phyloP scores from a whole-genome alignment of 2,329 filamentous ascomycete species.

The Diaporthe longicolla region DNA sequence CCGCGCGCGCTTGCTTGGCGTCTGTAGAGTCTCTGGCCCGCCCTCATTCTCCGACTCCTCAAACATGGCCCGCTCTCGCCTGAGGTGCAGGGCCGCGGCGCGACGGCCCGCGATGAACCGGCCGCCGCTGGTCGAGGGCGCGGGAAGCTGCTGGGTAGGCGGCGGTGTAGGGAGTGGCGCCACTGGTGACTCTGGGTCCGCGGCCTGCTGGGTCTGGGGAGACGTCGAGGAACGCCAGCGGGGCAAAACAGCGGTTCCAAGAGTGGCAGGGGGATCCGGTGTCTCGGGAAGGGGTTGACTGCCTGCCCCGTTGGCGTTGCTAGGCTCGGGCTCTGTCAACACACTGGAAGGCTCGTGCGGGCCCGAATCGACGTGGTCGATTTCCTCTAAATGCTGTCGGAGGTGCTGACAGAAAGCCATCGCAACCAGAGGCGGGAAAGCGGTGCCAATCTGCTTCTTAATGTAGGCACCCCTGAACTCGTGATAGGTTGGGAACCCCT shows the following conservation, averaged over 20 bases:
- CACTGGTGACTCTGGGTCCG: not conserved
- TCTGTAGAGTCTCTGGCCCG: not conserved
- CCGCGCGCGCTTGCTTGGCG: conserved; percentile 12
- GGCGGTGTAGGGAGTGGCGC: not conserved
- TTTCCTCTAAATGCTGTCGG: conserved; percentile 58
- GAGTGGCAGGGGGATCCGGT: fast-evolving
- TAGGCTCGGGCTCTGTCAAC: too few species aligned
- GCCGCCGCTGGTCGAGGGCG: not conserved
- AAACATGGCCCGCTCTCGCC: not conserved
- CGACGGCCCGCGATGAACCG: not conserved
- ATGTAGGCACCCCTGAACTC: conserved; percentile 63
- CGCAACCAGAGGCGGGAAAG: conserved; percentile 77
- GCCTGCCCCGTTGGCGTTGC: too few species aligned
- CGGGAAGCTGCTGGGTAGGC: not conserved
- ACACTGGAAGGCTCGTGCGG: not conserved
- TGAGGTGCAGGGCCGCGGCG: not conserved
- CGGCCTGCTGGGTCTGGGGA: not conserved
- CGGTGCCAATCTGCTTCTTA: conserved; percentile 81
- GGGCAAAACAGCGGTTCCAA: fast-evolving
- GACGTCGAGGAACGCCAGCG: not conserved
- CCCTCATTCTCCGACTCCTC: not conserved
- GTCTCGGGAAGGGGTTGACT: fast-evolving
- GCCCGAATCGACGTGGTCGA: conserved; percentile 54
- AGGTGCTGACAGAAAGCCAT: conserved; percentile 64
- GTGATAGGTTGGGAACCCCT: conserved; percentile 77